Evolutionary conservation across 2,329 filamentous ascomycete species (phyloP), one percentile per base, ranked within the genome.

Genomic region (Dothistroma septosporum): DNA sequence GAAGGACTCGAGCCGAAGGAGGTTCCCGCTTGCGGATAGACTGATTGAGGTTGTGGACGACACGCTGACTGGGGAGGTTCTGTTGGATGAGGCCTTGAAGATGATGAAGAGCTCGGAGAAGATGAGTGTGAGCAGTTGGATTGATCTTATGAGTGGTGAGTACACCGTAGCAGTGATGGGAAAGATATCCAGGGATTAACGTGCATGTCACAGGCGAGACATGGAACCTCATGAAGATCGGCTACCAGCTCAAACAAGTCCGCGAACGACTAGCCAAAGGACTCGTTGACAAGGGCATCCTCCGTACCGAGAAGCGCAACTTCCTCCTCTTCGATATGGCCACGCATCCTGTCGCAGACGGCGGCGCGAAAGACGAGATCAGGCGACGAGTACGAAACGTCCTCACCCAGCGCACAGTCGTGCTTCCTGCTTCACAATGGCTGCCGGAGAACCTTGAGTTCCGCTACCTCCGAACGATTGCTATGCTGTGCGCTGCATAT

Each of bases 41-140:
- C 83, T 94, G 69, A 97, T 99, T 77, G 94, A 99, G 79, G 94
- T 99, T 66, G 87, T 97, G 73, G 94, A 99, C 77, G 93, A 97
- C 74, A 93, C 92, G 61, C 83, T 97, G 74, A 99, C 94, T 6
- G 94, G 94, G 69, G 94, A 99, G 80, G 94, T 97, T 66, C 84
- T 99, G 71, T 85, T 99, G 73, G 94, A 99, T 78, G 94, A 99
- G 81, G 91, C 94, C 61, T 82, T 99, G 73, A 99, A 99, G 83
- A 96, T 99, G 92, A 99, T 99, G 93, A 99, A 99, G 83, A 88
- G 90, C 70, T 97, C 92, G 78, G 94, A 99, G 82, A 97, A 96
- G 84, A 97, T 99, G 94, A 97, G 94, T 78, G 94, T 99, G 68
- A 94, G 91, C 81, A 91, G 91, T 50, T 99, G 94, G 94, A 97